Evolutionary conservation across 495 filamentous ascomycete genomes (phyloP).

Genomic region (Aspergillus cavernicola): DNA sequence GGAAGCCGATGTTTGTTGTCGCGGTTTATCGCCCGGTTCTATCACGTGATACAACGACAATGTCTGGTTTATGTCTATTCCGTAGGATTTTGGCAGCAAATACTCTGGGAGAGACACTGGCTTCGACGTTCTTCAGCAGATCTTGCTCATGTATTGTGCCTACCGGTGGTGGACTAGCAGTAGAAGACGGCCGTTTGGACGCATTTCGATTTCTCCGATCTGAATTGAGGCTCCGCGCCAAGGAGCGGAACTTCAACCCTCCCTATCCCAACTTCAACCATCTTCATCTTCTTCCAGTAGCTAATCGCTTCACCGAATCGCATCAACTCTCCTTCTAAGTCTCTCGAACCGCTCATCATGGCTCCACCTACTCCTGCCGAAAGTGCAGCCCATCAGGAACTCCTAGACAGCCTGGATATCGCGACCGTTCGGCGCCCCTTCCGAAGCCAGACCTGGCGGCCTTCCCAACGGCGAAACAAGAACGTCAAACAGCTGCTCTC

Average conservation of each 20-base stretch:
- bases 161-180: too few relatives aligned
- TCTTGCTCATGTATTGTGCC: too few relatives aligned
- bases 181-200: too few relatives aligned
- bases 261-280: background rate
- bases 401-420: constrained; percentile 87
- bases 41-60: background rate
- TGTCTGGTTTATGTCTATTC: too few relatives aligned
- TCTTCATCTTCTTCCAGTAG: too few relatives aligned
- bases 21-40: background rate
- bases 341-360: constrained; percentile 27
- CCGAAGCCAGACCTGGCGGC: constrained; percentile 83
- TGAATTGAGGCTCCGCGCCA: background rate
- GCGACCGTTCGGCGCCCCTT: constrained; percentile 76
- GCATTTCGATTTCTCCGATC: too few relatives aligned
- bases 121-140: too few relatives aligned
- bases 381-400: constrained; percentile 49
- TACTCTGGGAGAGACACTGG: too few relatives aligned
- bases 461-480: constrained; percentile 93
- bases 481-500: constrained; percentile 94
- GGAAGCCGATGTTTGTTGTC: constrained; percentile 16
- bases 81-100: too few relatives aligned
- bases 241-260: background rate
- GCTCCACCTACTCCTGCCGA: constrained; percentile 42
- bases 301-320: too few relatives aligned
- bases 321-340: background rate